A percentile compares a stretch with the other conserved stretches of the same genome.
Conservation (phyloP, 345 rosid genomes). For the Rhodamnia rubescens region DNA sequence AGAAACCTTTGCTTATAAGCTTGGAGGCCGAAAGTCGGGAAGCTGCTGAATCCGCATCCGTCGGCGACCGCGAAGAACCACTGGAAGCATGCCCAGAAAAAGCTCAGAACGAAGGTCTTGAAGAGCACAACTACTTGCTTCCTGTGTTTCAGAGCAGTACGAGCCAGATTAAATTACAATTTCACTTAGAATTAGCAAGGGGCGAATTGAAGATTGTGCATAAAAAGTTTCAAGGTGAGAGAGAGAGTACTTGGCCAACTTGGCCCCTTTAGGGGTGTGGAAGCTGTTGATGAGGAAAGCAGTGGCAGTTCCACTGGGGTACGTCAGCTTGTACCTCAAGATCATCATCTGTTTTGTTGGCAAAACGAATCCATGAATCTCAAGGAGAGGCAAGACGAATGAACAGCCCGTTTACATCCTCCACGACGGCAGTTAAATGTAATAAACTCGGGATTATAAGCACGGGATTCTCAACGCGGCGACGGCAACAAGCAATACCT, state of each 20-base stretch:
- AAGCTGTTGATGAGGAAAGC: constrained; percentile 88
- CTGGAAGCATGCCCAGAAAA: constrained; percentile 49
- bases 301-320: constrained; percentile 92
- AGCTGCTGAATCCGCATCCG: constrained; percentile 62
- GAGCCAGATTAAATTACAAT: not conserved
- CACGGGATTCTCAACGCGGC: too few species aligned
- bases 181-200: not conserved
- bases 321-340: constrained; percentile 64
- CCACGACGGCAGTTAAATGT: not conserved
- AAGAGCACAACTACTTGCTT: constrained; percentile 27
- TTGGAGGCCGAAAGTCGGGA: constrained; percentile 71
- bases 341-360: constrained; percentile 50
- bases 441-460: not conserved
- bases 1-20: constrained; percentile 42
- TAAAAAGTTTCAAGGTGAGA: not conserved
- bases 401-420: not conserved
- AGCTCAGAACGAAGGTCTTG: constrained; percentile 33
- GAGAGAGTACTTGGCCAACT: constrained; percentile 53
- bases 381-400: not conserved
- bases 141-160: not conserved
- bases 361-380: not conserved
- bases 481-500: constrained; percentile 19
- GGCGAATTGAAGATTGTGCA: not conserved
- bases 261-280: constrained; percentile 90
- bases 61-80: constrained; percentile 54